phyloP scores from a whole-genome alignment of 495 filamentous ascomycete species.

The Aspergillus wentii region DNA sequence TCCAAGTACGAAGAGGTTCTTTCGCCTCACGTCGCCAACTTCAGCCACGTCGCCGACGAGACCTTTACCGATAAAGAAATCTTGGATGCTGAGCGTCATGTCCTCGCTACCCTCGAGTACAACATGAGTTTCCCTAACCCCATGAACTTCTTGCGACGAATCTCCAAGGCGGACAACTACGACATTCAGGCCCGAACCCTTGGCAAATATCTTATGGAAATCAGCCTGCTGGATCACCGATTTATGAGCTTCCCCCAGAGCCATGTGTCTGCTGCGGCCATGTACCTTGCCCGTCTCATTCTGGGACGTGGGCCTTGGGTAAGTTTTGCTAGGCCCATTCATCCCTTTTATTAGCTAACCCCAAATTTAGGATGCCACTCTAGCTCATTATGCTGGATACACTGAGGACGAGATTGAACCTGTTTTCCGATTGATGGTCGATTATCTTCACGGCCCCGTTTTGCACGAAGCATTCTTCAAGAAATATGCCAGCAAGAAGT shows the following conservation, averaged over 20 bases:
- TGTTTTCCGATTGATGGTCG: slow-evolving; percentile 89
- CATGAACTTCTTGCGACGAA: slow-evolving; percentile 98
- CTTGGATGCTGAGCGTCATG: slow-evolving; percentile 91
- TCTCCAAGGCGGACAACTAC: slow-evolving; percentile 98
- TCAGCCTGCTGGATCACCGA: slow-evolving; percentile 87
- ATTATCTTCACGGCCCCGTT: slow-evolving; percentile 86
- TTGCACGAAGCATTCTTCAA: slow-evolving; percentile 96
- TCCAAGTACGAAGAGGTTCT: slow-evolving; percentile 98
- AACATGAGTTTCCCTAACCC: slow-evolving; percentile 98
- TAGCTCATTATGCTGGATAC: slow-evolving; percentile 93
- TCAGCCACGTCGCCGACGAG: slow-evolving; percentile 93
- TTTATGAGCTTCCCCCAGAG: slow-evolving; percentile 85
- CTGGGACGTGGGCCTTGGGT: slow-evolving; percentile 88
- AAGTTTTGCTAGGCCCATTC: slow-evolving; percentile 35
- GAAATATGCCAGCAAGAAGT: slow-evolving; percentile 99
- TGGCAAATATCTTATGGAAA: slow-evolving; percentile 98
- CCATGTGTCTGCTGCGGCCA: slow-evolving; percentile 83
- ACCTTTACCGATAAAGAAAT: slow-evolving; percentile 96
- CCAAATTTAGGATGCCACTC: slow-evolving; percentile 63
- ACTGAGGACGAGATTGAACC: slow-evolving; percentile 87
- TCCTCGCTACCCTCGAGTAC: slow-evolving; percentile 86
- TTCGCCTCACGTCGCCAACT: slow-evolving; percentile 94
- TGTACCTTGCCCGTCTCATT: slow-evolving; percentile 91
- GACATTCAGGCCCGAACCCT: slow-evolving; percentile 95
- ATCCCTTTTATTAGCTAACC: slow-evolving; percentile 17